These are phyloP conservation scores for Apiospora pterosperma DNA, from an alignment of 2,329 filamentous ascomycete species.

Conservation along the genomic window DNA sequence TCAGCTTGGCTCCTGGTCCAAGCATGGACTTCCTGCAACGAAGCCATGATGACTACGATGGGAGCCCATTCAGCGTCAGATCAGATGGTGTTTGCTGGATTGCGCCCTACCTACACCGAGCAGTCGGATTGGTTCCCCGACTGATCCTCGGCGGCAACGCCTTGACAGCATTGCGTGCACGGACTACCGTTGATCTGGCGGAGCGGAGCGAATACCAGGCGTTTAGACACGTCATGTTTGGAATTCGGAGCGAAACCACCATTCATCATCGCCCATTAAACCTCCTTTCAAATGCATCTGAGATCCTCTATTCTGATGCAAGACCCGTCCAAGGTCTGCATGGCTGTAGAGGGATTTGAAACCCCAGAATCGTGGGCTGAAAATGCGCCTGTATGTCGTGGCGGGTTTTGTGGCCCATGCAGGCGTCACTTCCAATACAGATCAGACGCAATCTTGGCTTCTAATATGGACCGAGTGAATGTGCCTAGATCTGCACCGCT, in stretches of 20 bases:
- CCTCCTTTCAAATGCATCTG: not conserved
- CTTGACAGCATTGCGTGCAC: not conserved
- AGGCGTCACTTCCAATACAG: slow-evolving; percentile 51
- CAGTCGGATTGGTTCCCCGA: not conserved
- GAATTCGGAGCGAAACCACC: not conserved
- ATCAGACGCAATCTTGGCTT: slow-evolving; percentile 35
- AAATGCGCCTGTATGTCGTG: not conserved
- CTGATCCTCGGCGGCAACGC: not conserved
- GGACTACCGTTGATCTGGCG: not conserved
- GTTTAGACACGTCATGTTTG: not conserved
- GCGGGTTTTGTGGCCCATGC: not conserved
- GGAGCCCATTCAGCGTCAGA: not conserved
- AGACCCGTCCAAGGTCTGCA: not conserved
- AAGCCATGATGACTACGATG: not conserved
- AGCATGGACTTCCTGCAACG: not conserved
- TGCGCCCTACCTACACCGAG: not conserved
- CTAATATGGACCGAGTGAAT: slow-evolving; percentile 61
- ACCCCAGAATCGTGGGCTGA: not conserved
- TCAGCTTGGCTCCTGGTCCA: slow-evolving; percentile 16
- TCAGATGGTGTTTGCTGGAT: not conserved
- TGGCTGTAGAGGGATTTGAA: not conserved
- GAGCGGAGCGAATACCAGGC: not conserved
- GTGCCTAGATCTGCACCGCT: slow-evolving; percentile 50
- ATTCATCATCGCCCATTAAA: not conserved
- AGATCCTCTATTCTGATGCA: not conserved